These are phyloP conservation scores for Parafenestella ontariensis DNA, from an alignment of 2,329 filamentous ascomycete genomes.

Conservation along the genomic window DNA sequence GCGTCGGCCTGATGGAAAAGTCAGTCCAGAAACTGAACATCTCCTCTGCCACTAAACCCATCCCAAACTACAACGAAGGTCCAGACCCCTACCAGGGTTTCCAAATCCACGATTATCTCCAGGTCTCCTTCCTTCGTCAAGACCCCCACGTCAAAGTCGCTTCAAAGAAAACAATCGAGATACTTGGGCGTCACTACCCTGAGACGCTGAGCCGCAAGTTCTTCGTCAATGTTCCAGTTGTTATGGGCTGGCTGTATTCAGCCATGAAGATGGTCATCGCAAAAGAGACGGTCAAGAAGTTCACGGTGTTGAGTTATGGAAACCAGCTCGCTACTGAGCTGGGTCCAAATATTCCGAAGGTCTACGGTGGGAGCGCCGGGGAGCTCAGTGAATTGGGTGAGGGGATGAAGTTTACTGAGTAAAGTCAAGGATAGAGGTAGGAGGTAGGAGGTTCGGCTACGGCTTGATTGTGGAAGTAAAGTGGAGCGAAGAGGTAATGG, in stretches of 20 bases:
- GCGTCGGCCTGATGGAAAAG: conserved; percentile 88
- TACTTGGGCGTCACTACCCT: conserved; percentile 83
- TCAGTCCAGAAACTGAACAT: conserved; percentile 78
- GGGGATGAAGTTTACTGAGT: conserved; percentile 49
- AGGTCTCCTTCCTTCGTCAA: conserved; percentile 84
- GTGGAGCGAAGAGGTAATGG: conserved; percentile 1
- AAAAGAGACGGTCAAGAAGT: conserved; percentile 58
- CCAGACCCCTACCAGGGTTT: conserved; percentile 87
- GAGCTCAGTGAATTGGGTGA: conserved; percentile 55
- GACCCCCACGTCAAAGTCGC: conserved; percentile 78
- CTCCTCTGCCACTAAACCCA: conserved; percentile 69
- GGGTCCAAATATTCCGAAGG: conserved; percentile 70
- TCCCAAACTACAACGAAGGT: conserved; percentile 70
- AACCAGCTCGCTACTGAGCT: conserved; percentile 71
- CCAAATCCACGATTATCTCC: conserved; percentile 93
- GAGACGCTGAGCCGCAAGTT: conserved; percentile 91
- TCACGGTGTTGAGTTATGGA: conserved; percentile 63
- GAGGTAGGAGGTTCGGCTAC: neutral
- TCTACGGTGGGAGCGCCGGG: conserved; percentile 78
- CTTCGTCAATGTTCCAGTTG: conserved; percentile 89
- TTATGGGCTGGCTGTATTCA: conserved; percentile 80
- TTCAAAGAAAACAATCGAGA: conserved; percentile 79
- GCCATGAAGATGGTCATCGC: conserved; percentile 56
- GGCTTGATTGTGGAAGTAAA: neutral
- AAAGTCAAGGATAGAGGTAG: neutral